Evolutionary conservation across 768 basidiomycete species (phyloP).

Genomic region (Leccinum incarnatum): DNA sequence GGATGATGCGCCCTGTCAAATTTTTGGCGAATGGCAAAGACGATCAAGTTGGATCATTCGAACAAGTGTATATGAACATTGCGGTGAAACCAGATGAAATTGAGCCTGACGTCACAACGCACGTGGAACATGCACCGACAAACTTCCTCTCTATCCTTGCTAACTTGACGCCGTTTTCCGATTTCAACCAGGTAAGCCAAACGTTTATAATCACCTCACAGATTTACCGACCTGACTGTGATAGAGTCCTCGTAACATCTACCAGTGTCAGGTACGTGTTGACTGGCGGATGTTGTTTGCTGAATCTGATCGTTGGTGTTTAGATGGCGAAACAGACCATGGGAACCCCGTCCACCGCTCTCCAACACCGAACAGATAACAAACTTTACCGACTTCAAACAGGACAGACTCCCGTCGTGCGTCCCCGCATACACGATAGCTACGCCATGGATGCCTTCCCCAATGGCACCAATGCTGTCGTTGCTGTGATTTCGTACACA

Average conservation of each 20-base stretch:
- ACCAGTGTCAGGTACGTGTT: constrained; percentile 78
- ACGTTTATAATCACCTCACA: neutral
- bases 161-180: constrained; percentile 97
- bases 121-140: constrained; percentile 92
- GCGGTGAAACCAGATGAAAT: constrained; percentile 89
- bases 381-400: constrained; percentile 96
- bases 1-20: constrained; percentile 99
- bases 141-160: constrained; percentile 96
- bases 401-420: constrained; percentile 92
- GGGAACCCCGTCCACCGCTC: constrained; percentile 94
- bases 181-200: constrained; percentile 88
- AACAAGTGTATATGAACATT: constrained; percentile 99
- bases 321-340: constrained; percentile 99
- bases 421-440: constrained; percentile 85
- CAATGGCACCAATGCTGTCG: constrained; percentile 96
- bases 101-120: constrained; percentile 70
- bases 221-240: constrained; percentile 1
- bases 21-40: constrained; percentile 81
- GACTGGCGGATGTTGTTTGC: neutral
- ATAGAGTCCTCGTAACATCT: constrained; percentile 87
- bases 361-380: constrained; percentile 94
- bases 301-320: constrained; percentile 8
- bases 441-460: constrained; percentile 99
- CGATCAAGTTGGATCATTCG: constrained; percentile 93
- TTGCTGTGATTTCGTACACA: constrained; percentile 99